Evolutionary conservation across 352 stramenopile genomes (phyloP), one percentile per base, ranked within the genome.

Genomic region (Globisporangium camurandrum): DNA sequence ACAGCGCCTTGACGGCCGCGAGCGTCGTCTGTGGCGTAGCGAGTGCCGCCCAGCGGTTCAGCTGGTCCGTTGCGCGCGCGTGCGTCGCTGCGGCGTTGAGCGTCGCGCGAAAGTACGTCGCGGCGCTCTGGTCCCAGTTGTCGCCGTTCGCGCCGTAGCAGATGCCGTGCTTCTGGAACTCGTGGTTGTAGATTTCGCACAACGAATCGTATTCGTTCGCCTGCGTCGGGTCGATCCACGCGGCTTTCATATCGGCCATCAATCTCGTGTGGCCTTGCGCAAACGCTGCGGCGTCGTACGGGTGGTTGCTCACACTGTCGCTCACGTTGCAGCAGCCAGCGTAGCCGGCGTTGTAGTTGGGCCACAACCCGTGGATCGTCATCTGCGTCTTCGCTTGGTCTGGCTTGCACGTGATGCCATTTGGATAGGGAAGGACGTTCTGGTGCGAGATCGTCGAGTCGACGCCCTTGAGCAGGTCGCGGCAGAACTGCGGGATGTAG

Each of bases 151-250:
- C 76, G 73, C 64, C 87, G 59, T 84, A 93, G 72, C 81, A 93
- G 34, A 89, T 58, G 24, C 81, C 78, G 56, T 93, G 81, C 63
- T 93, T 93, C 64, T 93, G 81, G 65, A 93, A 90, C 66, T 90
- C 78, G 62, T 93, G 78, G 65, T 93, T 86, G 75, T 90, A 93
- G 33, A 88, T 68, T 48, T 88, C 75, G 45, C 80, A 91, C 3
- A 91, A 63, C 56, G 73, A 62, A 60, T 88, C 68, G 59, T 82
- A 75, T n/a, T 67, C 64, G 31, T 61, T 75, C 14, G 54, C 22
- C 37, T 79, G 59, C 16, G 80, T 79, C 24, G 80, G 64, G 44
- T 91, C 80, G 28, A 87, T 52, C 80, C 80, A 91, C 57, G 77
- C 68, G 10, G 54, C 36, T 11, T 59, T 66, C 80, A 91, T 88